A percentile compares a stretch with the other conserved stretches of the same genome.
Evolutionary conservation across 768 basidiomycete genomes (phyloP).

Genomic region (Tricholoma furcatifolium): DNA sequence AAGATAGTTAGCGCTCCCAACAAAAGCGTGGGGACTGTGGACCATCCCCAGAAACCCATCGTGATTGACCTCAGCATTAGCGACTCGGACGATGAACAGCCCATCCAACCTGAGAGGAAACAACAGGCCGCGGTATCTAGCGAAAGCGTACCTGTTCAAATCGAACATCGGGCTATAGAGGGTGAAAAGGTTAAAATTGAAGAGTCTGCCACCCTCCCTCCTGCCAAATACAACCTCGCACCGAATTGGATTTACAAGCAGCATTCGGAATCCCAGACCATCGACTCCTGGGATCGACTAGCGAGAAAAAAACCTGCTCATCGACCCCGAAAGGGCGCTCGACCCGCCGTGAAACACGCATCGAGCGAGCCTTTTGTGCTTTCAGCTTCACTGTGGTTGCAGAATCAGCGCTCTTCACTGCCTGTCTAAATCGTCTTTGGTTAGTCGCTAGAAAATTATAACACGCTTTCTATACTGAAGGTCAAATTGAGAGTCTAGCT

Average conservation of each 20-base stretch:
- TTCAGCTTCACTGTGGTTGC: slow-evolving; percentile 7
- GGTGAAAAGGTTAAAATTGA: slow-evolving; percentile 1
- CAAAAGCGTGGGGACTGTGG: background rate
- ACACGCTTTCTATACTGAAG: background rate
- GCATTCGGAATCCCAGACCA: background rate
- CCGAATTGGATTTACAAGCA: slow-evolving; percentile 18
- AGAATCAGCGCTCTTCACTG: background rate
- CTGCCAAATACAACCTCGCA: slow-evolving; percentile 13
- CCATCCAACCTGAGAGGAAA: background rate
- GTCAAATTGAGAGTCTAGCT: background rate
- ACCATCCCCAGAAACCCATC: background rate
- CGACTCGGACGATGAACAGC: slow-evolving; percentile 1
- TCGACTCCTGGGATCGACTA: slow-evolving; percentile 8
- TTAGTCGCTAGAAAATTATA: background rate
- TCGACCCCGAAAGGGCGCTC: background rate
- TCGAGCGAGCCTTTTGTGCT: background rate
- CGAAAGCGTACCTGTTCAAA: background rate
- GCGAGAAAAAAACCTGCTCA: background rate
- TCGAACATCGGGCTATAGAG: background rate
- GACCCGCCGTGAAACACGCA: background rate
- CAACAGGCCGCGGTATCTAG: background rate
- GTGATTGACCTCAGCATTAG: slow-evolving; percentile 8
- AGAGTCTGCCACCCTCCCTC: background rate
- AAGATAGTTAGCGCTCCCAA: background rate
- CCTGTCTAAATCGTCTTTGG: background rate